phyloP scores from a whole-genome alignment of 1,284 basidiomycete genomes.

The Chiua sp. region DNA sequence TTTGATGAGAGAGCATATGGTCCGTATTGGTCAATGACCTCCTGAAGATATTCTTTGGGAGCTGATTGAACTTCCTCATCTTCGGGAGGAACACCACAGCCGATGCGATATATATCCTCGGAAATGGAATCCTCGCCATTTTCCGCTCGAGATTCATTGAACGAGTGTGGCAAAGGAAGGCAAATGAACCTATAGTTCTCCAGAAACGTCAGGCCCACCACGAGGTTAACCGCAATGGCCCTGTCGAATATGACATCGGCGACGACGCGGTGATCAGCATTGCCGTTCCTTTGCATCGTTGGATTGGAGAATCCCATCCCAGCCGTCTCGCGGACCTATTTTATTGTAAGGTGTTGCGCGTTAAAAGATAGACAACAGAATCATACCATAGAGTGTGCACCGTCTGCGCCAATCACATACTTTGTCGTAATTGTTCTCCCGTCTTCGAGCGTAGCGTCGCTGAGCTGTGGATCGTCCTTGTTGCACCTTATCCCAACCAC shows the following conservation, averaged over 20 bases:
- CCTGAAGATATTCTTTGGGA: constrained; percentile 40
- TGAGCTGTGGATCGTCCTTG: constrained; percentile 24
- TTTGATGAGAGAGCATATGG: constrained; percentile 25
- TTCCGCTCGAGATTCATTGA: constrained; percentile 16
- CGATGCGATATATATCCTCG: constrained; percentile 38
- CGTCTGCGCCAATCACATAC: constrained; percentile 61
- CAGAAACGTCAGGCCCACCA: constrained; percentile 6
- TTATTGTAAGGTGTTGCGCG: not conserved
- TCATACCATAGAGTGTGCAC: constrained; percentile 52
- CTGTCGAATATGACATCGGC: constrained; percentile 15
- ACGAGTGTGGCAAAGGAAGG: constrained; percentile 29
- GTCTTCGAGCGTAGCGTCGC: constrained; percentile 51
- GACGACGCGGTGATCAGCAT: not conserved
- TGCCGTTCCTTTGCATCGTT: not conserved
- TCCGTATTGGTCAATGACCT: constrained; percentile 40
- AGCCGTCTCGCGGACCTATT: constrained; percentile 11
- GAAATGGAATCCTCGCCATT: constrained; percentile 1
- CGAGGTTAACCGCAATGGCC: not conserved
- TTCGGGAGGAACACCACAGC: constrained; percentile 33
- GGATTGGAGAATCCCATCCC: constrained; percentile 19
- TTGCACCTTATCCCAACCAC: not conserved
- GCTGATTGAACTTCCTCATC: constrained; percentile 36
- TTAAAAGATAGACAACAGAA: not conserved
- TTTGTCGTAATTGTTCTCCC: constrained; percentile 49
- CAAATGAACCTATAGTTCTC: constrained; percentile 31